Percentiles rank a stretch among this genome's conserved stretches.
These are phyloP conservation scores for Fusarium incarnatum DNA, from an alignment of 2,329 filamentous ascomycete species.

Conservation along the genomic window DNA sequence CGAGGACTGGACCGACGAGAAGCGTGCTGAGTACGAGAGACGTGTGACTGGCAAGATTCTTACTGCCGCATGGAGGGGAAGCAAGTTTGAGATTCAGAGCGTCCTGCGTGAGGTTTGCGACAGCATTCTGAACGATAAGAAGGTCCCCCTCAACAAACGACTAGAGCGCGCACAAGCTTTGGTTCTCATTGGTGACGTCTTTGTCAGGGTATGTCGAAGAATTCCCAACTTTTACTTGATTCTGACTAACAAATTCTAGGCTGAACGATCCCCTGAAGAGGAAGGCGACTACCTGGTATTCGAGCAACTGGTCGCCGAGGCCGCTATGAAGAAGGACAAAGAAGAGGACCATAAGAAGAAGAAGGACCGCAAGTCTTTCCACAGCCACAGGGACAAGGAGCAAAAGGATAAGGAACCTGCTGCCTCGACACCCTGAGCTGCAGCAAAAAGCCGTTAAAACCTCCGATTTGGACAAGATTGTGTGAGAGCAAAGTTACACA, in stretches of 20 bases:
- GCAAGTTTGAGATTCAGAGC: slow-evolving; percentile 97
- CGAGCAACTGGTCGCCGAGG: slow-evolving; percentile 96
- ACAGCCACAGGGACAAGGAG: slow-evolving; percentile 19
- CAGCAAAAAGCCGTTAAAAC: not conserved
- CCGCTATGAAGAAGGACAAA: slow-evolving; percentile 88
- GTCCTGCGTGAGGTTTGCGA: slow-evolving; percentile 96
- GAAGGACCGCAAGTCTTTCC: slow-evolving; percentile 60
- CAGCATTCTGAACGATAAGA: slow-evolving; percentile 81
- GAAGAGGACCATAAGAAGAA: slow-evolving; percentile 72
- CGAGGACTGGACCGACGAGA: slow-evolving; percentile 98
- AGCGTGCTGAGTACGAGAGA: slow-evolving; percentile 93
- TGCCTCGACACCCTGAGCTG: slow-evolving; percentile 3
- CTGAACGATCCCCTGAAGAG: slow-evolving; percentile 89
- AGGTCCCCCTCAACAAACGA: slow-evolving; percentile 84
- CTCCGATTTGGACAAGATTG: not conserved
- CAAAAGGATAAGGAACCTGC: slow-evolving; percentile 28
- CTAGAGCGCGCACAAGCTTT: slow-evolving; percentile 92
- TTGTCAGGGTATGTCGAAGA: slow-evolving; percentile 75
- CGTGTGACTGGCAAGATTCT: slow-evolving; percentile 98
- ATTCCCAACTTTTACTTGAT: not conserved
- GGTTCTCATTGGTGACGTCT: slow-evolving; percentile 88
- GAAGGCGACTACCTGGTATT: slow-evolving; percentile 99
- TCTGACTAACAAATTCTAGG: slow-evolving; percentile 62
- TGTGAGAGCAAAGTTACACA: not conserved
- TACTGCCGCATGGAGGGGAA: slow-evolving; percentile 94